A percentile compares a stretch with the other conserved stretches of the same genome.
phyloP scores from a whole-genome alignment of 2,329 filamentous ascomycete species.

The Paecilomyces fulvus region DNA sequence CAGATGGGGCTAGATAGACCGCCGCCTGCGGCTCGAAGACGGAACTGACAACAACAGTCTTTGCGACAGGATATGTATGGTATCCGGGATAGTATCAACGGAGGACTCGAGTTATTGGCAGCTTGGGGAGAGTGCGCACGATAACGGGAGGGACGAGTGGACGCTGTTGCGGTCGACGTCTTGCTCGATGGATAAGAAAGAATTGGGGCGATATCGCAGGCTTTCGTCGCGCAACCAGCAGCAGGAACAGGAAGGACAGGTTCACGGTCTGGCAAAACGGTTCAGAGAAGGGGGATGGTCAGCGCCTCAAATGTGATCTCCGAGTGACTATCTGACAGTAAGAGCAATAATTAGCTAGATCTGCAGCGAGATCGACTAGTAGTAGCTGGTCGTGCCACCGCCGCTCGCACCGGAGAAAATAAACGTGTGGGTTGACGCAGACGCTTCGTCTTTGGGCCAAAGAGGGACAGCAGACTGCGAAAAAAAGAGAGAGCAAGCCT shows the following conservation, averaged over 20 bases:
- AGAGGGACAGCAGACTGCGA: not conserved
- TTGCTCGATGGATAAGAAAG: not conserved
- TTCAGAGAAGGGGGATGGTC: not conserved
- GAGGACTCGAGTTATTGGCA: not conserved
- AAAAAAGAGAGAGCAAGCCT: not conserved
- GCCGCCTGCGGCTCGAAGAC: conserved; percentile 13
- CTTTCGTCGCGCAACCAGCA: too few species aligned
- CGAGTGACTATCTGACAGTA: not conserved
- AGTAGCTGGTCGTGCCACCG: not conserved
- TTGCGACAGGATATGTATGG: not conserved
- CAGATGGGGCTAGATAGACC: conserved; percentile 14
- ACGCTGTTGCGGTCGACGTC: not conserved
- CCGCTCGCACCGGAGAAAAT: not conserved
- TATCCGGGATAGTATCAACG: not conserved
- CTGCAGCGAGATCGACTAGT: not conserved
- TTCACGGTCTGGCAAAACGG: not conserved
- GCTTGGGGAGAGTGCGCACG: not conserved
- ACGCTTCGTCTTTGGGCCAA: not conserved
- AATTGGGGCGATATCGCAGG: not conserved
- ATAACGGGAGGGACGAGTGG: not conserved
- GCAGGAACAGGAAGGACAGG: not conserved
- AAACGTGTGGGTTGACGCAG: not conserved
- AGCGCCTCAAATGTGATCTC: not conserved
- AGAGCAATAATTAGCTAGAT: not conserved
- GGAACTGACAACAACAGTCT: not conserved